These are phyloP conservation scores for Citrus australasica DNA, from an alignment of 345 rosid species.

Conservation along the genomic window DNA sequence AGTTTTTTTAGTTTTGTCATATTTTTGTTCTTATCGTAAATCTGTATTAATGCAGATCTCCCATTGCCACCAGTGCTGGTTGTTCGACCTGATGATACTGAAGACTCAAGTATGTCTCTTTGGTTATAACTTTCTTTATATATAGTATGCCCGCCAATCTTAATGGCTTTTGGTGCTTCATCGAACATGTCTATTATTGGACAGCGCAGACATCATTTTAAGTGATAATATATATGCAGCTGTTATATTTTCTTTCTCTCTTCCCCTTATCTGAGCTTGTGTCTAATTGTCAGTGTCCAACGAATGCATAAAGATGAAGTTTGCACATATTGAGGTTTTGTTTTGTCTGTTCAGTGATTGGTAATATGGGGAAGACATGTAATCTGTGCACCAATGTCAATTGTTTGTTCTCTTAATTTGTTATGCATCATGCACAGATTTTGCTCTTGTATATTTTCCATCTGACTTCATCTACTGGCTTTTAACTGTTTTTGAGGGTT, in stretches of 20 bases:
- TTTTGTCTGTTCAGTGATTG: not conserved
- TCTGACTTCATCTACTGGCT: not conserved
- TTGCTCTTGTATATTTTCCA: not conserved
- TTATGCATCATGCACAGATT: not conserved
- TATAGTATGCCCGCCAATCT: not conserved
- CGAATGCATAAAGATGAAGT: not conserved
- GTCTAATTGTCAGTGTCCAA: not conserved
- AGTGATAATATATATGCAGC: no score
- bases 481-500: not conserved
- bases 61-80: slow-evolving; percentile 72
- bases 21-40: slow-evolving; percentile 1
- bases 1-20: not conserved
- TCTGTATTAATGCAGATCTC: slow-evolving; percentile 53
- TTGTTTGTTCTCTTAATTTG: not conserved
- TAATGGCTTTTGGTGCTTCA: not conserved
- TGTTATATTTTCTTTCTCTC: not conserved
- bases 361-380: not conserved
- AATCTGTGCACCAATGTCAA: not conserved
- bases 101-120: slow-evolving; percentile 72
- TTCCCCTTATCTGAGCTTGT: not conserved
- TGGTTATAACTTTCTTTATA: not conserved
- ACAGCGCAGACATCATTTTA: no score
- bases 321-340: not conserved
- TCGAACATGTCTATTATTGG: not conserved
- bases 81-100: slow-evolving; percentile 76